Percentiles rank a stretch among this genome's conserved stretches.
Evolutionary conservation across 805 yeast genomes (phyloP).

Genomic region (Ogataea pignaliae): DNA sequence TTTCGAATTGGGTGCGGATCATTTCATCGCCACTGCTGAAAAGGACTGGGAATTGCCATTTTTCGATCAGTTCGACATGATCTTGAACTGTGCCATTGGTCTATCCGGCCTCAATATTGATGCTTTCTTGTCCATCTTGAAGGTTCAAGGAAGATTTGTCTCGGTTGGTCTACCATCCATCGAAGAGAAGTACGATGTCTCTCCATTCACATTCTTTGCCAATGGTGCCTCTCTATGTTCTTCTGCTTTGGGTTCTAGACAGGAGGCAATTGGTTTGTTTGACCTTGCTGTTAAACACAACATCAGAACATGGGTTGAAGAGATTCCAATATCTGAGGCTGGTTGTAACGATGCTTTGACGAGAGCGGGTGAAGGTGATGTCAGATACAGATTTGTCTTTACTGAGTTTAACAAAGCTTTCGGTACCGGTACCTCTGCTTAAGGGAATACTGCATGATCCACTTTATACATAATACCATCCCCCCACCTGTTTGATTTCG

Average conservation of each 20-base stretch:
- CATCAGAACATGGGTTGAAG: slow-evolving; percentile 50
- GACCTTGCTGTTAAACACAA: slow-evolving; percentile 42
- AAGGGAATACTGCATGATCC: too few species aligned
- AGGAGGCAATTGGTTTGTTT: slow-evolving; percentile 45
- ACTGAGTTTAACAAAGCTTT: slow-evolving; percentile 36
- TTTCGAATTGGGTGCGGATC: slow-evolving; percentile 36
- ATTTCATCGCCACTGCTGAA: slow-evolving; percentile 42
- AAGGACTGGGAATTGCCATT: slow-evolving; percentile 36
- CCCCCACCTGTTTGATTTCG: too few species aligned
- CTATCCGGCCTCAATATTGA: slow-evolving; percentile 32
- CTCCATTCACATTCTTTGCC: slow-evolving; percentile 48
- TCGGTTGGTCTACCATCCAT: slow-evolving; percentile 45
- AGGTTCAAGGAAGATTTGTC: slow-evolving; percentile 38
- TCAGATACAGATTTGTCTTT: slow-evolving; percentile 50
- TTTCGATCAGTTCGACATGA: slow-evolving; percentile 34
- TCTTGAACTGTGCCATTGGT: slow-evolving; percentile 40
- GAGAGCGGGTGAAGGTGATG: slow-evolving; percentile 46
- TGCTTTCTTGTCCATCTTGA: slow-evolving; percentile 31
- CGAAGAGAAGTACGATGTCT: slow-evolving; percentile 37
- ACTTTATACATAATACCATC: too few species aligned
- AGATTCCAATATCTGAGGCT: slow-evolving; percentile 41
- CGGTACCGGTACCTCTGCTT: background rate
- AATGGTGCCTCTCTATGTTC: slow-evolving; percentile 42
- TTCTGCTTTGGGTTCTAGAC: slow-evolving; percentile 44
- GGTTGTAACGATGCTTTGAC: slow-evolving; percentile 41